phyloP scores from a whole-genome alignment of 768 basidiomycete species.

The Clathrus columnatus region DNA sequence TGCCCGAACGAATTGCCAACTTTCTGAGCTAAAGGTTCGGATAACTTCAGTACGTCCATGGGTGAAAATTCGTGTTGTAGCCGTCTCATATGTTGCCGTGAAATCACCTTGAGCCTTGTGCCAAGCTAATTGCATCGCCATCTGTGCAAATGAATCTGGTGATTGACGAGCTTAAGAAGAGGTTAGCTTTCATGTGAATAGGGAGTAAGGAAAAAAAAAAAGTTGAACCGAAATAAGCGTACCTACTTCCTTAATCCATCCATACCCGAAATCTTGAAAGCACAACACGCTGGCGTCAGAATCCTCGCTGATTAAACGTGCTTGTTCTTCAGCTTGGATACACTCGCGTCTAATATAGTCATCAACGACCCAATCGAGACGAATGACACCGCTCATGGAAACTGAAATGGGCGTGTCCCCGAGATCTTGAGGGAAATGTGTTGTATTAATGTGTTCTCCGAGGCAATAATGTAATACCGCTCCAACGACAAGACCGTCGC shows the following conservation, averaged over 20 bases:
- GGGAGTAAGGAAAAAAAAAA: neutral
- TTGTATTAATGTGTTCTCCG: conserved; percentile 51
- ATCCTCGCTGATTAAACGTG: conserved; percentile 52
- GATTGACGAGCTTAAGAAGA: conserved; percentile 36
- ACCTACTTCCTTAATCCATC: conserved; percentile 80
- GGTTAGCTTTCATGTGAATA: too few relatives aligned
- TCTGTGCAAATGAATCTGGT: conserved; percentile 85
- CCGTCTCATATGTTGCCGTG: conserved; percentile 91
- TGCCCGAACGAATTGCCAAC: conserved; percentile 65
- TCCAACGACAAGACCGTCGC: conserved; percentile 84
- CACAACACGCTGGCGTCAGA: conserved; percentile 80
- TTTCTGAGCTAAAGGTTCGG: conserved; percentile 63
- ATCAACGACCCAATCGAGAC: conserved; percentile 71
- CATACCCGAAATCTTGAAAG: conserved; percentile 74
- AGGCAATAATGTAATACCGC: conserved; percentile 80
- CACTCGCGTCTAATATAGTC: conserved; percentile 49
- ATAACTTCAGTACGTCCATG: conserved; percentile 89
- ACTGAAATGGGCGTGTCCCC: conserved; percentile 10
- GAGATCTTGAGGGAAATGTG: conserved; percentile 27
- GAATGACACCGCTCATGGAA: conserved; percentile 37
- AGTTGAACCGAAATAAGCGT: conserved; percentile 19
- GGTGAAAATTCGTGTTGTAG: conserved; percentile 77
- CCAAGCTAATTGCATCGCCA: conserved; percentile 89
- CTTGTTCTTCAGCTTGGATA: conserved; percentile 45
- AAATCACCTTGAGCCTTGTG: conserved; percentile 66